These are phyloP conservation scores for Annulohypoxylon moriforme DNA, from an alignment of 495 filamentous ascomycete genomes.

Conservation along the genomic window DNA sequence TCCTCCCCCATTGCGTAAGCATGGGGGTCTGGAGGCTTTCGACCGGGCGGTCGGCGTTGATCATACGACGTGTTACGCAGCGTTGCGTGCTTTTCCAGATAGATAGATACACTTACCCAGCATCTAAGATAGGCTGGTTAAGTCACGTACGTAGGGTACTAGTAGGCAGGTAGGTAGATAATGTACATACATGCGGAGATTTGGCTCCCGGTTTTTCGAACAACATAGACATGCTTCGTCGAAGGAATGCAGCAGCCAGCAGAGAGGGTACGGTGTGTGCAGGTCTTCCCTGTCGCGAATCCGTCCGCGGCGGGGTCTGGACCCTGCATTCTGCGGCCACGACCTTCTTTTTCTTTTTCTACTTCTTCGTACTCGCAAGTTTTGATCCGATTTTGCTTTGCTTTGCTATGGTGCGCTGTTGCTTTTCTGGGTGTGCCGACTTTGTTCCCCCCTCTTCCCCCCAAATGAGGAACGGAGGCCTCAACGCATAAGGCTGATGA, in stretches of 20 bases:
- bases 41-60: neutral
- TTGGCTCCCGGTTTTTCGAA: neutral
- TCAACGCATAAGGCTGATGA: constrained; percentile 40
- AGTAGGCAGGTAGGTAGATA: neutral
- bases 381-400: too few relatives aligned
- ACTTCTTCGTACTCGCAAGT: constrained; percentile 3
- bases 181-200: constrained; percentile 16
- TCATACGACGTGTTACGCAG: neutral
- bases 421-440: neutral
- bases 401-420: neutral
- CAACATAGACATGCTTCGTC: neutral
- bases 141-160: neutral
- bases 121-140: neutral
- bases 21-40: neutral
- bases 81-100: neutral
- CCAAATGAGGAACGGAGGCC: neutral
- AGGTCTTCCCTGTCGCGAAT: constrained; percentile 2
- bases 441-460: neutral
- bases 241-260: neutral
- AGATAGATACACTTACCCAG: neutral
- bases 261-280: neutral
- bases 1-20: neutral
- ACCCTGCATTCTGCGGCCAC: neutral
- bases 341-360: neutral
- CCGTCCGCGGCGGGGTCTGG: constrained; percentile 1